Conservation (phyloP, 129 eudicot species). For the Heracleum sosnowskyi region DNA sequence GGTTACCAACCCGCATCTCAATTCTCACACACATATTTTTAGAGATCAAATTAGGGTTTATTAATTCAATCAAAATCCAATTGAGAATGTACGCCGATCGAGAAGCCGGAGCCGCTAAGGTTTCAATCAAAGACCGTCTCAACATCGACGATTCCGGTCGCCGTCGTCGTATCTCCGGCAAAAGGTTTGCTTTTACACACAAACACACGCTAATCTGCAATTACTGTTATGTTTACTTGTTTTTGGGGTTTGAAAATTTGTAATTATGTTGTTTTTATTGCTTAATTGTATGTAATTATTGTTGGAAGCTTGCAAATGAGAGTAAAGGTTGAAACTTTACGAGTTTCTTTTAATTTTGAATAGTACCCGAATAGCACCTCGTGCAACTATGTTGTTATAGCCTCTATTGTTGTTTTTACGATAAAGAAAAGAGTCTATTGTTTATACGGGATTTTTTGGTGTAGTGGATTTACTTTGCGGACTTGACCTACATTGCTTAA, state of each 20-base stretch:
- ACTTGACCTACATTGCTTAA: background rate
- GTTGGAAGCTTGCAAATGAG: background rate
- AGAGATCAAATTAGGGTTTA: constrained; percentile 24
- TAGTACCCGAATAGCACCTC: background rate
- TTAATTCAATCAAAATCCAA: background rate
- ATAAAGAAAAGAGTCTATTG: background rate
- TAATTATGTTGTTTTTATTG: background rate
- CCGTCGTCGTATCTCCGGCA: constrained; percentile 58
- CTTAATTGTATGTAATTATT: background rate
- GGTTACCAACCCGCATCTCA: background rate
- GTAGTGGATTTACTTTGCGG: background rate
- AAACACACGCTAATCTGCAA: background rate
- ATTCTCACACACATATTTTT: background rate
- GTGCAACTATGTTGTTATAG: background rate
- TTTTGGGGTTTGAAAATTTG: background rate
- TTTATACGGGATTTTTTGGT: background rate
- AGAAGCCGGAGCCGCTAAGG: constrained; percentile 48
- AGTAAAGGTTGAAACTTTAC: background rate
- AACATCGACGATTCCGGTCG: constrained; percentile 38
- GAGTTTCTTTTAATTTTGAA: background rate
- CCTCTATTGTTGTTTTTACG: background rate
- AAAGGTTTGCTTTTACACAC: constrained; percentile 38
- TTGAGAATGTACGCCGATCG: constrained; percentile 67
- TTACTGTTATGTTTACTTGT: background rate
- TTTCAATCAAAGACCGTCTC: constrained; percentile 74